Evolutionary conservation across 257 asterid genomes (phyloP), one percentile per base, ranked within the genome.

Genomic region (Solanum chaucha): DNA sequence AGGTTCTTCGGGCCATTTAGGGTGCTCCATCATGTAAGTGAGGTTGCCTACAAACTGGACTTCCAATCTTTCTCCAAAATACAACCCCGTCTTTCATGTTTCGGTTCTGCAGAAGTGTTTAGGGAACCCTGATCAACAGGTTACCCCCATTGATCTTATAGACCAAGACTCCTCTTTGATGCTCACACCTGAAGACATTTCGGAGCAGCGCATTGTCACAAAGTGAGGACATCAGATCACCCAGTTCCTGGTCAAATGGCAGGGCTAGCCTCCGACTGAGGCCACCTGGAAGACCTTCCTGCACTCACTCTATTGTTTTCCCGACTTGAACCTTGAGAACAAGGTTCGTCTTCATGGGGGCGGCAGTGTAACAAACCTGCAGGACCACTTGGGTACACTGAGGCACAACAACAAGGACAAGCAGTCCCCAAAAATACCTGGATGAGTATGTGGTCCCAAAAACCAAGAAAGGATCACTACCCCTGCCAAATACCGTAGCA

Each of bases 21-120:
- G 35, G 58, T 67, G 35, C 10, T 59, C 19, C 48, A 61, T 13
- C 70, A 5, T 34, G 58, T 85, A 5, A 67, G 87, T 22, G 17
- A 8, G 6, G 81, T 40, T 15, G 20, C 78, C 20, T 84, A 85
- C 24, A 35, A 85, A 64, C n/a, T 85, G 20, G 36, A 61, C 22
- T 65, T 85, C 20, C 80, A 36, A 35, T 26, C 46, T 13, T 4
- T 17, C 36, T 35, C 82, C 61, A 65, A 35, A 65, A 65, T 68
- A 8, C 82, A 55, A 85, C 48, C 82, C 82, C 6, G 65, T 85
- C n/a, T 65, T 85, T 65, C 87, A 85, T 68, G 46, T 85, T 85
- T 67, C 48, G 0, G 36, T 85, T 9, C 46, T 41, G 11, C 32
- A 15, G 46, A 40, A n/a, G 40, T 78, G 55, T 26, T 26, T 5